Conservation (phyloP, 2,329 filamentous ascomycete species). For the Zymoseptoria ardabiliae region DNA sequence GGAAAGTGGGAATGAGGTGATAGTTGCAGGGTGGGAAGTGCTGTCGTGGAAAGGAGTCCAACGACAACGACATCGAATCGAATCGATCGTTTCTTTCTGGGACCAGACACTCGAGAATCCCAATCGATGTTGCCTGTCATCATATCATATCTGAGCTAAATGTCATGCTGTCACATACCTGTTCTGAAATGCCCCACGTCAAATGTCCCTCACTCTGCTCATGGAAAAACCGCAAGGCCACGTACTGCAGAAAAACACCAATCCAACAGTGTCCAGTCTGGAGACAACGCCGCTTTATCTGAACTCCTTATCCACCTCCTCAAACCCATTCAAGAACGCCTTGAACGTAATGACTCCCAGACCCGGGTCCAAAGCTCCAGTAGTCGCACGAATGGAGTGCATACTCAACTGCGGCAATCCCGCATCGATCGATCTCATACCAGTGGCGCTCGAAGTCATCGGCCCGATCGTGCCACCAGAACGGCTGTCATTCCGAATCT, state of each 20-base stretch:
- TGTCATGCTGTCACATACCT: too few species aligned
- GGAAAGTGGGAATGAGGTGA: not conserved
- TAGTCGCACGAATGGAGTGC: conserved; percentile 87
- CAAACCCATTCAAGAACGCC: conserved; percentile 80
- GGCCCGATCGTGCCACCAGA: conserved; percentile 94
- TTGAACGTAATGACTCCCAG: conserved; percentile 82
- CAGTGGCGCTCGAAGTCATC: conserved; percentile 72
- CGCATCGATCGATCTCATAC: conserved; percentile 75
- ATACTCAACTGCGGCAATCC: conserved; percentile 89
- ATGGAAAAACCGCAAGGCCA: too few species aligned
- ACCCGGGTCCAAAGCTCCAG: conserved; percentile 76
- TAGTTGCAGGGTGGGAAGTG: not conserved
- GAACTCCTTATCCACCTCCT: conserved; percentile 79
- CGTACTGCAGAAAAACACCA: too few species aligned
- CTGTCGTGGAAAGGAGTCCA: too few species aligned
- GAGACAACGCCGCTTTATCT: too few species aligned
- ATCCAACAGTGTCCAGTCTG: too few species aligned
- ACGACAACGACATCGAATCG: too few species aligned
- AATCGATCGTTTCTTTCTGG: too few species aligned
- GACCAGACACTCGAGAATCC: too few species aligned
- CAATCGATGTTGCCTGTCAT: not conserved
- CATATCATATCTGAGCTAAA: not conserved
- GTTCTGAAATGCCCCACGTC: too few species aligned
- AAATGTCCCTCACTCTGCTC: not conserved
- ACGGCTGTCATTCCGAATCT: conserved; percentile 86